These are phyloP conservation scores for Quercus robur DNA, from an alignment of 306 rosid species.

Conservation along the genomic window DNA sequence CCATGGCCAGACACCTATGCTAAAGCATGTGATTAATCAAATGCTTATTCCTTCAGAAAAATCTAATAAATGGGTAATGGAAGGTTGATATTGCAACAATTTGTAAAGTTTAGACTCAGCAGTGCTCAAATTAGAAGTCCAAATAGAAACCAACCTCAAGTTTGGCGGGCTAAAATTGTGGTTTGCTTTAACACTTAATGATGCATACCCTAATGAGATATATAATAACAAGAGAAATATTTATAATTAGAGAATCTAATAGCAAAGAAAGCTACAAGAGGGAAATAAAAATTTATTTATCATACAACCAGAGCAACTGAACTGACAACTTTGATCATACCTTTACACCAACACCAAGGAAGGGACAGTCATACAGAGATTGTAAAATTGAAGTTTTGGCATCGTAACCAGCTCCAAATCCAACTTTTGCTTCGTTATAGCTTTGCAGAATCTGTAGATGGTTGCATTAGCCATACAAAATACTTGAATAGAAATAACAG, in stretches of 20 bases:
- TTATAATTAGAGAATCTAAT: background rate
- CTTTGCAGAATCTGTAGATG: slow-evolving; percentile 60
- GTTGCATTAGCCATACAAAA: slow-evolving; percentile 27
- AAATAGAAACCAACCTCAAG: background rate
- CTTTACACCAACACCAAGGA: slow-evolving; percentile 72
- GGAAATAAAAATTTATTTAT: background rate
- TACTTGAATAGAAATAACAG: slow-evolving; percentile 19
- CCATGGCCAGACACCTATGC: background rate
- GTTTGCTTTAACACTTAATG: too few relatives aligned
- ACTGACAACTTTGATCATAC: slow-evolving; percentile 32
- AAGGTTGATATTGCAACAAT: background rate
- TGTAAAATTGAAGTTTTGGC: slow-evolving; percentile 65
- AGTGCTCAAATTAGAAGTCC: background rate
- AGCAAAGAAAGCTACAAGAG: background rate
- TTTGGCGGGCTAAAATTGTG: background rate
- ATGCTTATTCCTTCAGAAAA: background rate
- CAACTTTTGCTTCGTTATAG: slow-evolving; percentile 76
- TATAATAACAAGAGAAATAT: background rate
- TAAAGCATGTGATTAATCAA: background rate
- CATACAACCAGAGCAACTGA: background rate
- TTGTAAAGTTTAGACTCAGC: background rate
- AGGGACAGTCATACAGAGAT: slow-evolving; percentile 78
- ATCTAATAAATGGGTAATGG: background rate
- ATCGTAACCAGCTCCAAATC: slow-evolving; percentile 88
- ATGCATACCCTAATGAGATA: background rate